Base-by-base conservation (phyloP, 1,139 yeast species). In the Pichia norvegensis region DNA sequence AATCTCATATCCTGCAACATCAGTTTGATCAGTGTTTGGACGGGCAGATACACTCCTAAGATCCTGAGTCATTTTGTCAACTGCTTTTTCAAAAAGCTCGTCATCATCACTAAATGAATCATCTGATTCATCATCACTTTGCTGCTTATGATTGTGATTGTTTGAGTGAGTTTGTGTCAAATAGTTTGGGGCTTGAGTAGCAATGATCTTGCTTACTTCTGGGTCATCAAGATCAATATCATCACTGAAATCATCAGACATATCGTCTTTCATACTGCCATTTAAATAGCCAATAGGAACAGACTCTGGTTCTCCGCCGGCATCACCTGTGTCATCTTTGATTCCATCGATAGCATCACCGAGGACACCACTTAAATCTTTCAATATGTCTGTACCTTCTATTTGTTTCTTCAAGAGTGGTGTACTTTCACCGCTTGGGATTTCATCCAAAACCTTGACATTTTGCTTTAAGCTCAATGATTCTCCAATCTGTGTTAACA, bases 41-140 rank as follows among this genome's bases (percentile, higher is more conserved):
- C 50, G 29, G 3, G 35, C 11, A n/a, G n/a, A 10, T 20, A 36
- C 38, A 14, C 20, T 21, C 21, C 37, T 42, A 4, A 33, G 21
- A 23, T 40, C 45, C 2, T 38, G 45, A 22, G 38, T 10, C 22
- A 29, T 48, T 42, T 33, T 42, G 33, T 44, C 46, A 17, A 46
- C 29, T 6, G 51, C 16, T 14, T 48, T 52, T 19, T 61, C 52
- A 11, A 54, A 44, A 31, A 55, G 57, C 19, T 58, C 61, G 14
- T 62, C 63, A 45, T 58, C 63, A 36, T 60, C 62, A 43, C 60
- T 53, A 36, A 56, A 59, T 11, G 51, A 46, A 36, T 60, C 59
- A 23, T 51, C 50, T 9, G 42, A 38, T 13, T 43, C 45, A 17
- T 33, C 21, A 11, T 27, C 36, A 13, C 19, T 23, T n/a, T 17